Evolutionary conservation across 2,329 filamentous ascomycete species (phyloP).

Genomic region (Pseudogymnoascus pannorum): DNA sequence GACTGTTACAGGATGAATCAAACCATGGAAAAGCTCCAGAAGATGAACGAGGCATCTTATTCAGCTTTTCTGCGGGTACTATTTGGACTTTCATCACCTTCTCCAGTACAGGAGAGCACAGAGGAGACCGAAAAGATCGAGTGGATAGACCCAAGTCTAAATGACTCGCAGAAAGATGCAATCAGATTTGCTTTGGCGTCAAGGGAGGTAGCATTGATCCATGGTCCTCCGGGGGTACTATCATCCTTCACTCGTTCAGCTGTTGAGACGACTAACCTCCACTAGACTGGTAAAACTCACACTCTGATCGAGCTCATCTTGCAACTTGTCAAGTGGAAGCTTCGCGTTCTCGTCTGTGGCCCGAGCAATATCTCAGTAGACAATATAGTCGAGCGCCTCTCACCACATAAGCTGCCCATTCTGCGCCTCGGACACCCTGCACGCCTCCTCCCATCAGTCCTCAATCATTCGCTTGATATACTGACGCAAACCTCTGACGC

Average conservation of each 20-base stretch:
- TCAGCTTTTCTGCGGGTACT: conserved; percentile 54
- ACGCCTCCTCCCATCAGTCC: conserved; percentile 75
- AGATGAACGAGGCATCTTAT: conserved; percentile 51
- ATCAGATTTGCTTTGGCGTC: conserved; percentile 78
- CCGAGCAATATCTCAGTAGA: conserved; percentile 97
- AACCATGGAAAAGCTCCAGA: conserved; percentile 52
- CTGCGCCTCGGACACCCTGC: conserved; percentile 90
- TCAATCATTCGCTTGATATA: conserved; percentile 85
- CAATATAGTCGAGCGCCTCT: conserved; percentile 90
- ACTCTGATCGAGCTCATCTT: conserved; percentile 91
- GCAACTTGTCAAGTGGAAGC: conserved; percentile 69
- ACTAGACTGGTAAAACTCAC: conserved; percentile 85
- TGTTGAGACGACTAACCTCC: neutral
- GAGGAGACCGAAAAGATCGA: conserved; percentile 40
- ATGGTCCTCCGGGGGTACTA: conserved; percentile 77
- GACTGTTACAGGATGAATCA: conserved; percentile 48
- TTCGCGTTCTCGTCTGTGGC: conserved; percentile 83
- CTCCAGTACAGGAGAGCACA: conserved; percentile 38
- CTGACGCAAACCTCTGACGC: conserved; percentile 87
- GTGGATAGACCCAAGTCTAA: conserved; percentile 56
- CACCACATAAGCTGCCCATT: conserved; percentile 77
- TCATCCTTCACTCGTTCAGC: neutral
- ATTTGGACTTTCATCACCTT: conserved; percentile 51
- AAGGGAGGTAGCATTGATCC: conserved; percentile 78
- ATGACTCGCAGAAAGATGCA: conserved; percentile 60